Base-by-base conservation (phyloP, 2,329 filamentous ascomycete genomes). In the Microsporum ferrugineum region DNA sequence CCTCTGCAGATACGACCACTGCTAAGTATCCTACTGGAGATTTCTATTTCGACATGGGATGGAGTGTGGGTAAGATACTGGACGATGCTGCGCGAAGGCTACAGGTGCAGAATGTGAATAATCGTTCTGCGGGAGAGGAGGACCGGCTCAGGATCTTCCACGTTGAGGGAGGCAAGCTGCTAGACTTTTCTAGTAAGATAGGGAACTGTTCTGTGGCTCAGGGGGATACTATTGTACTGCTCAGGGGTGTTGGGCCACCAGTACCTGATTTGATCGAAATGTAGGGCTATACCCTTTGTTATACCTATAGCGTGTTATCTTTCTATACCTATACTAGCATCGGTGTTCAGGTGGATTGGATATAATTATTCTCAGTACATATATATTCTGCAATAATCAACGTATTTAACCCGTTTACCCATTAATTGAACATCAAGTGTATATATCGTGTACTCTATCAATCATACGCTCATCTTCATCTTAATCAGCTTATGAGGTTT, bases 401-500 rank as follows among this genome's bases (percentile, higher is more conserved):
- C 17, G 17, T 23, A 23, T 23, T 23, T 39, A 39, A 39, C 8
- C 8, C 10, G 14, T 39, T 39, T 39, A 39, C 3, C 2, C 8
- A 12, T 12, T 51, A 29, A 0, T 29, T 29, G 5, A 51, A 51
- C 14, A 51, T 23, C 45, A 14, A 51, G 23, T 29, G 8, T 31
- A 33, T 39, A 39, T 47, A 31, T 51, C 10, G n/a, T n/a, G 17
- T 31, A 45, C 43, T 41, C 14, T 38, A 51, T 31, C 4, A 14
- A 41, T 70, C 68, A 91, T 62, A 97, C 92, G 71, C 89, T 95
- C 94, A 99, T 99, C 79, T 97, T 96, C 94, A 99, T 99, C 51
- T 88, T 83, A 76, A 99, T 95, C 3, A 82, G 82, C 78, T 91
- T 92, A 73, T 96, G 90, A 61, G 94, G 92, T 57, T 91, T 84